Percentiles rank a stretch among this genome's conserved stretches.
Conservation (phyloP, 2,329 filamentous ascomycete genomes). For the Fusarium chuoi region DNA sequence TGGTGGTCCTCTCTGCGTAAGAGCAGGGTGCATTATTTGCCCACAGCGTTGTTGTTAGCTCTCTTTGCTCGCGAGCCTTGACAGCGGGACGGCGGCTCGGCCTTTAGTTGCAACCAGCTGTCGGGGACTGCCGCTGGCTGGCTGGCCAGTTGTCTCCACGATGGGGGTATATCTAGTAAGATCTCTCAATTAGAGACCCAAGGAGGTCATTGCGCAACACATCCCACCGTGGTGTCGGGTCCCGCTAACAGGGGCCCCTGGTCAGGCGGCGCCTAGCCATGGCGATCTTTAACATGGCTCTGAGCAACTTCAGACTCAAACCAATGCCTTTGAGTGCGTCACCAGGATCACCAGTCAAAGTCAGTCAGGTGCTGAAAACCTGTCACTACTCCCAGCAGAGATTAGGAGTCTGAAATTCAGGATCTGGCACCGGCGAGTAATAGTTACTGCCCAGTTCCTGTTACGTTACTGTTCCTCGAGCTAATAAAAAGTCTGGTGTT, state of each 20-base stretch:
- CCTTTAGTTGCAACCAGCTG: conserved; percentile 15
- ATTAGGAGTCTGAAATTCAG: not conserved
- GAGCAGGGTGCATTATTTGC: conserved; percentile 27
- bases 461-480: not conserved
- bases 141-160: not conserved
- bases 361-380: not conserved
- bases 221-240: conserved; percentile 39
- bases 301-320: not conserved
- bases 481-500: not conserved
- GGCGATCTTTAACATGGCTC: conserved; percentile 29
- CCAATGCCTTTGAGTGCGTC: conserved; percentile 9
- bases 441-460: not conserved
- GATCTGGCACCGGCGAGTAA: not conserved
- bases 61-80: conserved; percentile 13
- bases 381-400: not conserved
- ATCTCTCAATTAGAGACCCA: not conserved
- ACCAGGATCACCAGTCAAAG: not conserved
- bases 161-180: not conserved
- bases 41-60: conserved; percentile 21
- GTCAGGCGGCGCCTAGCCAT: conserved; percentile 3
- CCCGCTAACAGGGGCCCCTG: conserved; percentile 15
- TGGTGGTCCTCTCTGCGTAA: not conserved
- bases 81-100: conserved; percentile 27
- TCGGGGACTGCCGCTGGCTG: not conserved
- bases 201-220: conserved; percentile 32